A percentile compares a stretch with the other conserved stretches of the same genome.
Conservation (phyloP, 139 green algal genomes). For the Picochlorum sp. region DNA sequence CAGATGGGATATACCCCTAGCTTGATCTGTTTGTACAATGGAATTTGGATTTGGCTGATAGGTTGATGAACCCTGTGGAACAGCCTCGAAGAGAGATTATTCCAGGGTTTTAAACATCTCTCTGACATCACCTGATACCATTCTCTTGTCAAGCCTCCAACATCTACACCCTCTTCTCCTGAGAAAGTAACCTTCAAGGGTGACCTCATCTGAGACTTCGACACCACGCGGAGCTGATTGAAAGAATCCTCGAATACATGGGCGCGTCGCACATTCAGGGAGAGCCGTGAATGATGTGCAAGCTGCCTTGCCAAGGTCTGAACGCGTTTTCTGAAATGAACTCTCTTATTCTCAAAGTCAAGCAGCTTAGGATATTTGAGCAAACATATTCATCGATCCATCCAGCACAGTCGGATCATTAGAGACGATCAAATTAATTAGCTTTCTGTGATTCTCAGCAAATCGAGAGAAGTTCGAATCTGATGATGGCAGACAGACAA, state of each 20-base stretch:
- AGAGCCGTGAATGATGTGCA: constrained; percentile 22
- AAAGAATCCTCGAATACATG: constrained; percentile 96
- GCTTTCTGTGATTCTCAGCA: constrained; percentile 69
- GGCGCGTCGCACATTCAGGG: constrained; percentile 72
- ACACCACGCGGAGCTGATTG: constrained; percentile 84
- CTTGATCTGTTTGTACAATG: constrained; percentile 72
- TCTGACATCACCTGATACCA: constrained; percentile 92
- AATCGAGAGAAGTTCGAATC: constrained; percentile 45
- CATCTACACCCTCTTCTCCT: constrained; percentile 96
- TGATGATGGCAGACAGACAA: neutral
- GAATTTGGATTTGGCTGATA: constrained; percentile 97
- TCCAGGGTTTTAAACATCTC: constrained; percentile 96
- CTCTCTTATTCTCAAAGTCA: constrained; percentile 97
- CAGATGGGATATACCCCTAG: constrained; percentile 78
- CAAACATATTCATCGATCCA: constrained; percentile 59
- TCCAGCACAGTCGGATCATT: constrained; percentile 71
- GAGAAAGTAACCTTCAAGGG: constrained; percentile 70
- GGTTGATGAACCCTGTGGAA: constrained; percentile 73
- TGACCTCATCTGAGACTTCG: constrained; percentile 69
- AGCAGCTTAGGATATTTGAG: constrained; percentile 74
- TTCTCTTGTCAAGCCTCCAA: constrained; percentile 87
- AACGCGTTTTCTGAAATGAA: neutral
- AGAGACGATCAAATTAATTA: constrained; percentile 87
- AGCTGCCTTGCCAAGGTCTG: neutral
- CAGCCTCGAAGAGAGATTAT: constrained; percentile 78